phyloP scores from a whole-genome alignment of 352 stramenopile species.

The Pythium vanterpoolii region DNA sequence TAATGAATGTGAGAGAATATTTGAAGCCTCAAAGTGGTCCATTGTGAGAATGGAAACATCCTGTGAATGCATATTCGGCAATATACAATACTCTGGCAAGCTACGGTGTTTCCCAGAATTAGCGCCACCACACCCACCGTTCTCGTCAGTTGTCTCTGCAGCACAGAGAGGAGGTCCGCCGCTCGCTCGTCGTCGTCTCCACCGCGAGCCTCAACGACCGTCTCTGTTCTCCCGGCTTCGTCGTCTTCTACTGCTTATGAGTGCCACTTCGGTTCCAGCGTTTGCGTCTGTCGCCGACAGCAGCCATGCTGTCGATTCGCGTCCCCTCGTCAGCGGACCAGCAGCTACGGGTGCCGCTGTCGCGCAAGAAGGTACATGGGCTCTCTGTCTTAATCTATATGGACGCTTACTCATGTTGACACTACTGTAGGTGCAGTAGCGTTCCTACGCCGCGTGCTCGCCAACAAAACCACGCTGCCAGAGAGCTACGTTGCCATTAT shows the following conservation, averaged over 20 bases:
- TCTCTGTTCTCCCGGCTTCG: not conserved
- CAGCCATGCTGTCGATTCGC: not conserved
- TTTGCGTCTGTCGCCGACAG: not conserved
- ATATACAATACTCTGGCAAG: not conserved
- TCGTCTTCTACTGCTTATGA: not conserved
- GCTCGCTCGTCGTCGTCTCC: not conserved
- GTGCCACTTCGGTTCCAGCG: not conserved
- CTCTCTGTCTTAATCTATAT: not conserved
- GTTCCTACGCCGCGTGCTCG: slow-evolving; percentile 24
- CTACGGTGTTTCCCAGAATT: not conserved
- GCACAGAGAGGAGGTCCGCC: not conserved
- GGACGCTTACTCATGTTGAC: not conserved
- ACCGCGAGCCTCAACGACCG: not conserved
- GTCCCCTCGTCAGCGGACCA: not conserved
- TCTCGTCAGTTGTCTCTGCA: not conserved
- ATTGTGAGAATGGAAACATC: too few relatives aligned
- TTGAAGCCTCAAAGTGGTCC: too few relatives aligned
- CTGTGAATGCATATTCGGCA: not conserved
- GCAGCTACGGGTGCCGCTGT: not conserved
- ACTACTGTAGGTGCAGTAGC: slow-evolving; percentile 4
- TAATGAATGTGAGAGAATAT: too few relatives aligned
- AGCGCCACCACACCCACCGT: not conserved
- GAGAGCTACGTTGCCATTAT: slow-evolving; percentile 17
- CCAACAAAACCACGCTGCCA: slow-evolving; percentile 18
- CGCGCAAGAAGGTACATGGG: not conserved